These are phyloP conservation scores for Hyphodiscus sp. DNA, from an alignment of 2,329 filamentous ascomycete genomes.

Conservation along the genomic window DNA sequence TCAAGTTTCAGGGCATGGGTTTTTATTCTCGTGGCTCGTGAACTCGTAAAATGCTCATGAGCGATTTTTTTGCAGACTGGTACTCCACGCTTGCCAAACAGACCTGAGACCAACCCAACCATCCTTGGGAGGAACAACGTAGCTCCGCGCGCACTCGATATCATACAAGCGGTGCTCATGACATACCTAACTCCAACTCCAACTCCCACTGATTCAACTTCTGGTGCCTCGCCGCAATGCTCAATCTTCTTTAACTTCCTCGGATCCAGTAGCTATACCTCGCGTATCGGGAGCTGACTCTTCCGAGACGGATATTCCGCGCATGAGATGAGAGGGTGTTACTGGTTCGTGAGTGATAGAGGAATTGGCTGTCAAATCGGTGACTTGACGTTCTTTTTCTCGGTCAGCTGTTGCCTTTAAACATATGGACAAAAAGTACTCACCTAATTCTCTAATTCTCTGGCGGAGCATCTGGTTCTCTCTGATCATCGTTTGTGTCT, in stretches of 20 bases:
- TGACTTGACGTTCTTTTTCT: conserved; percentile 26
- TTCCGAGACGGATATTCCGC: conserved; percentile 27
- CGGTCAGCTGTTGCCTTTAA: conserved; percentile 4
- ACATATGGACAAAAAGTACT: conserved; percentile 16
- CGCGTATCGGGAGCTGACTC: conserved; percentile 5
- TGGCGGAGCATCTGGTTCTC: conserved; percentile 80
- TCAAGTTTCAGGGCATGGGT: conserved; percentile 3
- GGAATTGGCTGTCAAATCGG: conserved; percentile 24
- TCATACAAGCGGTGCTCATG: not conserved
- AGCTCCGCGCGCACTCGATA: not conserved
- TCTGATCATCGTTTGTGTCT: conserved; percentile 68
- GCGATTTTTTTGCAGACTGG: not conserved
- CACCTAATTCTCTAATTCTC: conserved; percentile 67
- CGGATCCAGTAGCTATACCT: not conserved
- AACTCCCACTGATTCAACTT: not conserved
- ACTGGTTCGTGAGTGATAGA: conserved; percentile 27
- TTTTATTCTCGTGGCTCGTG: not conserved
- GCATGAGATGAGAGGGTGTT: conserved; percentile 25
- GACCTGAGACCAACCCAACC: not conserved
- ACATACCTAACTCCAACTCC: not conserved
- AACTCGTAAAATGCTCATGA: not conserved
- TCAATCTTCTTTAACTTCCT: conserved; percentile 16
- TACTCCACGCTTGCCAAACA: not conserved
- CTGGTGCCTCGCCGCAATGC: not conserved
- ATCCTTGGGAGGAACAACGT: not conserved